Base-by-base conservation (phyloP, 179 eudicot genomes). In the Amaranthus tricolor region DNA sequence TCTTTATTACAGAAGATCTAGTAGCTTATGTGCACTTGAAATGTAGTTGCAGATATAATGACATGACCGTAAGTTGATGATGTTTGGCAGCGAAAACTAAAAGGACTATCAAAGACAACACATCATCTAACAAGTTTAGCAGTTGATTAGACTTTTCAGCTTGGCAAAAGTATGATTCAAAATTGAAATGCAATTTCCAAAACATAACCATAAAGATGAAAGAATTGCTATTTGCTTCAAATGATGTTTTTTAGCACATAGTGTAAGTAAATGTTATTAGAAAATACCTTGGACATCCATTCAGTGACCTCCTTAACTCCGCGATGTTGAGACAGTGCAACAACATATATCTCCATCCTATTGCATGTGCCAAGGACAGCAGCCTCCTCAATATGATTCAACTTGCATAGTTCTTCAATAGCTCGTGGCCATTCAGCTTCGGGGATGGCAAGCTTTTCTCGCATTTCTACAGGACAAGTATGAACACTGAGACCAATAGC, bases 361-460 rank as follows among this genome's bases (percentile, higher is more conserved):
- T 85, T 85, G 56, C 88, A 85, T 4, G 88, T 85, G 70, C 88
- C 82, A 31, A 85, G 79, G 17, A 85, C 88, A 21, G 88, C 85
- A 40, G 88, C 88, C 68, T 85, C 88, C 81, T 85, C 88, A 67
- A 85, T 85, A 75, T 85, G 88, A 73, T 85, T 85, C 20, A 85
- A 73, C 55, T 77, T 85, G 67, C 88, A 85, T 19, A 85, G 63
- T 62, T 85, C 88, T 68, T 85, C 84, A 60, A 85, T 85, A 6
- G 88, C 88, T 9, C 88, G 80, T 58, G 88, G 88, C 88, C 88
- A 85, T 53, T 85, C 88, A 6, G 88, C 88, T 78, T 85, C 85
- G 9, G 88, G 87, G 68, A 84, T 79, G n/a, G 87, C 87, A 71
- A 84, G 87, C 74, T 84, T 84, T 54, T 85, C 88, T 43, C 88